Conservation (phyloP, 805 yeast species). For the Candida sakaeoensis region DNA sequence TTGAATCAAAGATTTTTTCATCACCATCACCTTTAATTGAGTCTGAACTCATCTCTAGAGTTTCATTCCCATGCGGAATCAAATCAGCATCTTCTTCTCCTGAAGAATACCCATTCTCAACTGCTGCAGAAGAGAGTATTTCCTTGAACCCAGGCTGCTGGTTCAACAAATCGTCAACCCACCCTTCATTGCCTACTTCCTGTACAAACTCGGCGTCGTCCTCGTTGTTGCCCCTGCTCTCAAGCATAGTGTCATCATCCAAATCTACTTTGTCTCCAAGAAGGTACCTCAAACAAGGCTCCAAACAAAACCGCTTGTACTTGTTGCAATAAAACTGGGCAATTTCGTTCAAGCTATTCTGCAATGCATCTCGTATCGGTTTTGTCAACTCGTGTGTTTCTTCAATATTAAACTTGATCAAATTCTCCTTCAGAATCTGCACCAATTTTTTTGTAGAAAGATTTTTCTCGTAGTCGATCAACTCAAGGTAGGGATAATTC, state of each 20-base stretch:
- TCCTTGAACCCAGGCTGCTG: slow-evolving; percentile 29
- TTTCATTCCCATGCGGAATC: slow-evolving; percentile 38
- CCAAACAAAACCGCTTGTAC: slow-evolving; percentile 65
- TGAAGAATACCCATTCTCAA: slow-evolving; percentile 17
- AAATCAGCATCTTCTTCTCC: slow-evolving; percentile 33
- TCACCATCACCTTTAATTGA: slow-evolving; percentile 13
- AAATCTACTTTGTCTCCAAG: slow-evolving; percentile 72
- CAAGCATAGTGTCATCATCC: slow-evolving; percentile 30
- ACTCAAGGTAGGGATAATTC: slow-evolving; percentile 63
- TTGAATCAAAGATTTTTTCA: slow-evolving; percentile 47
- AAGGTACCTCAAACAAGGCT: slow-evolving; percentile 69
- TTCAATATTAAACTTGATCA: slow-evolving; percentile 57
- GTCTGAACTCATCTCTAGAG: slow-evolving; percentile 20
- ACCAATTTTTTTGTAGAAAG: slow-evolving; percentile 14
- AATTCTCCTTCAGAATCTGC: slow-evolving; percentile 19
- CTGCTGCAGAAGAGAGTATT: slow-evolving; percentile 5
- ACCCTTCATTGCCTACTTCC: slow-evolving; percentile 38
- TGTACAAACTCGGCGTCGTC: slow-evolving; percentile 19
- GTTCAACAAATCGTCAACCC: slow-evolving; percentile 40
- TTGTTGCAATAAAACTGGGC: slow-evolving; percentile 52
- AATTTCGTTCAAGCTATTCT: slow-evolving; percentile 50
- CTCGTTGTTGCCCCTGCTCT: slow-evolving; percentile 17
- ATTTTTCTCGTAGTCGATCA: slow-evolving; percentile 22
- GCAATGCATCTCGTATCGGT: slow-evolving; percentile 48
- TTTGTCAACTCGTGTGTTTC: slow-evolving; percentile 67